Base-by-base conservation (phyloP, 495 filamentous ascomycete genomes). In the Penicillium odoratum region DNA sequence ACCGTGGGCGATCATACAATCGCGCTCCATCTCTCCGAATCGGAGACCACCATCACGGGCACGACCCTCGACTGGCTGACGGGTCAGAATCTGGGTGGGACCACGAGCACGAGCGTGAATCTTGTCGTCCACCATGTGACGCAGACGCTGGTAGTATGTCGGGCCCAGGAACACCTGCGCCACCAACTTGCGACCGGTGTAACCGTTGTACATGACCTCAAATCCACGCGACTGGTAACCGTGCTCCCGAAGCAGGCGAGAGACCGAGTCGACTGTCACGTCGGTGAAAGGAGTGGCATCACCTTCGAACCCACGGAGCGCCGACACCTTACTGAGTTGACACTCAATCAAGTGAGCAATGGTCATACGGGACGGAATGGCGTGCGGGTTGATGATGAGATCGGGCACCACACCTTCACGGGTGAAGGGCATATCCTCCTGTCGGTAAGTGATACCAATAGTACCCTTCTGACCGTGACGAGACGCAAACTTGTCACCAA, bases 71-170 rank as follows among this genome's bases (percentile, higher is more conserved):
- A 98, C 93, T n/a, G 94, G 94, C 76, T 99, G 94, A 31, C 95
- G 82, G 0, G 94, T 99, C 72, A 99, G 81, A 64, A 99, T 99
- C 80, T 98, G 95, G 29, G 96, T 89, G 7, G 94, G 94, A 18
- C 94, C 94, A 71, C 94, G 84, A 6, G 94, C 94, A 71, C 94
- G 87, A 21, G 94, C 94, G 76, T 99, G 94, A 66, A 99, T 98
- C 85, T 99, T 99, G 78, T 99, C 94, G 72, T 99, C 95, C 59
- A 99, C 94, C 94, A 99, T 99, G 75, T 99, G 94, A 51, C 95
- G 84, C 53, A 99, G 82, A 74, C 95, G 92, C 77, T 99, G 94
- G 78, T 99, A 99, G 80, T 99, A 99, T 1, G 95, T 99, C 2
- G 94, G 94, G 21, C 94, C 94, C 46, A 99, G 80, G 84, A 98